Evolutionary conservation across 163 green algal species (phyloP).

Genomic region (Trebouxiophyceae sp.): DNA sequence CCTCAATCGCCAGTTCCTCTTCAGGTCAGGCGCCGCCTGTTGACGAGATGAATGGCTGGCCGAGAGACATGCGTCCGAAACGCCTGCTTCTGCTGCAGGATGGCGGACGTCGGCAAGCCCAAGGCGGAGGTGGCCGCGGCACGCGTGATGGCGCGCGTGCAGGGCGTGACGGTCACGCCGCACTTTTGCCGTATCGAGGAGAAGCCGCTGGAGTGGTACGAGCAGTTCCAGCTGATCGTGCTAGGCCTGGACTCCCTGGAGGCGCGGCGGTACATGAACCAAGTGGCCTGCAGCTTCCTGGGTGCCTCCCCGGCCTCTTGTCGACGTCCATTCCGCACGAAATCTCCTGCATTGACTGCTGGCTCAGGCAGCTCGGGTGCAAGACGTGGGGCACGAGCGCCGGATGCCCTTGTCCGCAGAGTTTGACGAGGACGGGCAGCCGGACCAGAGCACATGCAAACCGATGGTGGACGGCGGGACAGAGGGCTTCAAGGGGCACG

Average conservation of each 20-base stretch:
- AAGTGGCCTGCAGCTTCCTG: constrained; percentile 89
- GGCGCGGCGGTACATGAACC: constrained; percentile 95
- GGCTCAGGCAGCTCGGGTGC: not conserved
- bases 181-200: constrained; percentile 95
- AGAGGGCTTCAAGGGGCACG: constrained; percentile 97
- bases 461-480: constrained; percentile 96
- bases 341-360: no score
- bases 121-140: constrained; percentile 90
- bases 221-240: constrained; percentile 88
- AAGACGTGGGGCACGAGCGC: not conserved
- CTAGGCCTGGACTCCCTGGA: constrained; percentile 97
- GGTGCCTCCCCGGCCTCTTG: constrained; percentile 33
- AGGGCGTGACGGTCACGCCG: constrained; percentile 72
- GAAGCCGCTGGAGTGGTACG: constrained; percentile 82
- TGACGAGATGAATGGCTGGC: no score
- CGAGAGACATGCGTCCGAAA: not conserved
- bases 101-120: constrained; percentile 84
- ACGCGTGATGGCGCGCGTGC: constrained; percentile 74
- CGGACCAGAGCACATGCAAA: constrained; percentile 79
- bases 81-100: constrained; percentile 45
- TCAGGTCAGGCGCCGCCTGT: no score
- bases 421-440: constrained; percentile 69
- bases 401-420: no score
- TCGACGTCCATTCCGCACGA: no score
- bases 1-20: constrained; percentile 98